Evolutionary conservation across 352 stramenopile genomes (phyloP), one percentile per base, ranked within the genome.

Genomic region (Pythium rhizo-oryzae): DNA sequence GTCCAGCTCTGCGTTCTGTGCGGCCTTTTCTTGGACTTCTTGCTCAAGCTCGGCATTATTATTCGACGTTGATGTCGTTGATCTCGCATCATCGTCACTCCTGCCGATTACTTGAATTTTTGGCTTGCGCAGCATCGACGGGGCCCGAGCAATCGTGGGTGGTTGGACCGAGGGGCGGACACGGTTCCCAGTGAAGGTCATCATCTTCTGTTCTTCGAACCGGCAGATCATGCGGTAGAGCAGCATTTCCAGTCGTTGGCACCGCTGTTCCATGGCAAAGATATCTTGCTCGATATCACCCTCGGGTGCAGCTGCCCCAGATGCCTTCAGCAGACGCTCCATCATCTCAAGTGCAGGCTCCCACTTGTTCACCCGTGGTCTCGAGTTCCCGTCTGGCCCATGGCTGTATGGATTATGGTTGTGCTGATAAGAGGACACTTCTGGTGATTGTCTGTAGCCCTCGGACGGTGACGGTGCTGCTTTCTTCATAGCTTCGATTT

Each of bases 161-260:
- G 60, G 50, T 61, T 64, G 41, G 21, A 74, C 50, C 4, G 52
- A 59, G 7, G 66, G 59, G 21, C 59, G 66, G 37, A 43, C 70
- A 53, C 80, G 80, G 25, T 81, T 66, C 4, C 76, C 78, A 30
- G 82, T 73, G 33, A 87, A 92, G 9, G 84, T 78, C 39, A 88
- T 70, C 46, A 86, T 80, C 57, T 92, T 92, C 56, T 92, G 89
- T 64, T 94, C 87, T 73, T 94, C 87, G 64, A 89, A 91, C 8
- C 87, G 82, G 50, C 87, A 94, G 59, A 94, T 91, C 85, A 94
- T 94, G 13, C 87, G 80, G 60, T 94, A 94, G 19, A 94, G 69
- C 25, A 94, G 69, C 83, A 94, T 92, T 46, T 94, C 87, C 39
- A 94, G 65, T 33, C 87, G 77, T 25, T 91, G 82, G 15, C 84